phyloP scores from a whole-genome alignment of 2,329 filamentous ascomycete species.

The Diaporthe velutina region DNA sequence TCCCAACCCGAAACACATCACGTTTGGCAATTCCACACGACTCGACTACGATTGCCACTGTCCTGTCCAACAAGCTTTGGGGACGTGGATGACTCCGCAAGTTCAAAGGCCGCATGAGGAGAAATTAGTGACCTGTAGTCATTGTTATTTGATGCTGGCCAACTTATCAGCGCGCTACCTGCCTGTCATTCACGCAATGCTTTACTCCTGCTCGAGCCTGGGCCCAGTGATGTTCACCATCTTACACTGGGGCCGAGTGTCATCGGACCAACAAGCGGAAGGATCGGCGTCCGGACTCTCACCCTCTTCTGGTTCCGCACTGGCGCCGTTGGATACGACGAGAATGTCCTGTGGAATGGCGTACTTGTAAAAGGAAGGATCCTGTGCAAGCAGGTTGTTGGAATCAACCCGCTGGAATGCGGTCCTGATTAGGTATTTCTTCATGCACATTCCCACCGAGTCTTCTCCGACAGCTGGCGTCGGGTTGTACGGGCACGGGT shows the following conservation, averaged over 20 bases:
- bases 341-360: not conserved
- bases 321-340: not conserved
- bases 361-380: not conserved
- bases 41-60: not conserved
- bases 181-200: too few species aligned
- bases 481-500: constrained; percentile 2
- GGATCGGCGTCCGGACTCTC: not conserved
- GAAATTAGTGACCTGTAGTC: not conserved
- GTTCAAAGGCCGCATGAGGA: not conserved
- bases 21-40: constrained; percentile 1
- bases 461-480: not conserved
- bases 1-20: not conserved
- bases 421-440: not conserved
- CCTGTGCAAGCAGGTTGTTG: not conserved
- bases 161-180: not conserved
- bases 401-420: constrained; percentile 12
- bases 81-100: not conserved
- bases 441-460: not conserved
- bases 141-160: not conserved
- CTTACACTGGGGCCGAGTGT: not conserved
- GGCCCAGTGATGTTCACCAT: not conserved
- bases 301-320: not conserved
- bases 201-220: not conserved
- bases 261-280: not conserved
- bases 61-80: not conserved